A percentile compares a stretch with the other conserved stretches of the same genome.
Conservation (phyloP, 2,329 filamentous ascomycete genomes). For the Colletotrichum spaethianum region DNA sequence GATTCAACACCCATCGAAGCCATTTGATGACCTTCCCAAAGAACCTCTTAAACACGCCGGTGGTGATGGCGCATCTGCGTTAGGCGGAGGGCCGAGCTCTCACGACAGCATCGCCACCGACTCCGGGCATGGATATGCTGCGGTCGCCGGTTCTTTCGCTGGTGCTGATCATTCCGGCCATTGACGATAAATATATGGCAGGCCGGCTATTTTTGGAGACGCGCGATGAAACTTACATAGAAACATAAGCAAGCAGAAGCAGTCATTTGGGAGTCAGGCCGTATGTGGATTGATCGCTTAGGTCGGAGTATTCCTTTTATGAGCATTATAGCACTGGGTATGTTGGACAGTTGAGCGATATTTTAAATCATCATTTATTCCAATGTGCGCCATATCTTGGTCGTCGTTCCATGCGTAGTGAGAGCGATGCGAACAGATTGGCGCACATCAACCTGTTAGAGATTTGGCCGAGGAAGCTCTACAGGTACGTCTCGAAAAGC, state of each 20-base stretch:
- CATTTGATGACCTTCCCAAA: background rate
- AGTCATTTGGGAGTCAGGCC: background rate
- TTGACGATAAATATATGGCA: background rate
- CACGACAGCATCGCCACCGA: background rate
- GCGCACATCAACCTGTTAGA: no score
- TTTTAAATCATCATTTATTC: background rate
- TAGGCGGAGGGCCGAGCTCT: background rate
- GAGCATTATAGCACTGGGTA: background rate
- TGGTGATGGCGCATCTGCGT: background rate
- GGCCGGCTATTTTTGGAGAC: no score
- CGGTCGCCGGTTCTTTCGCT: background rate
- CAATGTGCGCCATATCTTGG: background rate
- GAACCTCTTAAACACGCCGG: background rate
- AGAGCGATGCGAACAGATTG: no score
- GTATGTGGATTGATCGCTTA: background rate
- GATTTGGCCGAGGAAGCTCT: no score
- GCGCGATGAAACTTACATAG: background rate
- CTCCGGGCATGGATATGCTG: background rate
- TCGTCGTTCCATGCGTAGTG: no score
- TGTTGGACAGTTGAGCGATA: background rate
- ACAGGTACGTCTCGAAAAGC: constrained; percentile 43
- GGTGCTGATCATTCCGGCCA: background rate
- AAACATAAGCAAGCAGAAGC: background rate
- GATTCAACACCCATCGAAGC: background rate
- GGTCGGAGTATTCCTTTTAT: background rate